phyloP scores from a whole-genome alignment of 805 yeast genomes.

The Metschnikowia cerradonensis region DNA sequence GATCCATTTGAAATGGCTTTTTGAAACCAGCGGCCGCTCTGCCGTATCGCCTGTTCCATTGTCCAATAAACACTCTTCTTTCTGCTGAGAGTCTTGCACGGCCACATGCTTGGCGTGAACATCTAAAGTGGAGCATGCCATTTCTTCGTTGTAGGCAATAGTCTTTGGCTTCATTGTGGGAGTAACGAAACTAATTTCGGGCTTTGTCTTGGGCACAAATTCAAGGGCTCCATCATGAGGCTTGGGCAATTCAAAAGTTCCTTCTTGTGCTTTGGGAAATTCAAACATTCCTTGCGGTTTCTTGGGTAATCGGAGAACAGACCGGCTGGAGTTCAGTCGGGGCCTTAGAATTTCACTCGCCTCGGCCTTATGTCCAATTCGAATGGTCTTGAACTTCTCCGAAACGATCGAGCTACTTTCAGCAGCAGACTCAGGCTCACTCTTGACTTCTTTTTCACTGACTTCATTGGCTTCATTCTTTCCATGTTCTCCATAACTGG shows the following conservation, averaged over 20 bases:
- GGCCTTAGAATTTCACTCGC: not conserved
- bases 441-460: not conserved
- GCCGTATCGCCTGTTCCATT: not conserved
- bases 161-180: not conserved
- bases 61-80: not conserved
- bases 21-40: not conserved
- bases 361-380: not conserved
- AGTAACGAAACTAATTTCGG: not conserved
- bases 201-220: not conserved
- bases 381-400: slow-evolving; percentile 3
- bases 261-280: too few species aligned
- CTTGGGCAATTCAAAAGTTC: too few species aligned
- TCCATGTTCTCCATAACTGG: not conserved
- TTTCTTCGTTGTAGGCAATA: not conserved
- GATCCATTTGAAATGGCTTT: not conserved
- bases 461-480: not conserved
- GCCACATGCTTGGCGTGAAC: not conserved
- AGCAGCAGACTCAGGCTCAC: not conserved
- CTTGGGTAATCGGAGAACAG: not conserved
- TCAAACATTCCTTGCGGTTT: not conserved
- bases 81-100: not conserved
- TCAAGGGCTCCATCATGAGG: not conserved
- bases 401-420: not conserved
- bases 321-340: not conserved
- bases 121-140: not conserved